A percentile compares a stretch with the other conserved stretches of the same genome.
phyloP scores from a whole-genome alignment of 2,329 filamentous ascomycete species.

The Coleophoma crateriformis region DNA sequence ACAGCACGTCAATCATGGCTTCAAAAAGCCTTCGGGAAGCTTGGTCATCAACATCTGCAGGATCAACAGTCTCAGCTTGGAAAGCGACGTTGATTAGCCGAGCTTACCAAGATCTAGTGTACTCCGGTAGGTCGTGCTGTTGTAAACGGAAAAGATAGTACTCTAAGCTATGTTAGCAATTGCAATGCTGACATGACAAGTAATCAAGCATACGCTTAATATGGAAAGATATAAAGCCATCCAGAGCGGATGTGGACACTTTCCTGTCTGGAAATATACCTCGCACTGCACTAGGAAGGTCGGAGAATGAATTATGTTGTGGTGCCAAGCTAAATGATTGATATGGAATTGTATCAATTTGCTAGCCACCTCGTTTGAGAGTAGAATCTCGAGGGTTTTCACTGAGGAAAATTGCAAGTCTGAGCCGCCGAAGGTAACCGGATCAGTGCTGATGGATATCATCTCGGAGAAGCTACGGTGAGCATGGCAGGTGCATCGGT shows the following conservation, averaged over 20 bases:
- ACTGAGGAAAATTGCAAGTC: neutral
- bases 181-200: conserved; percentile 15
- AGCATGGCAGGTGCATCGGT: no score
- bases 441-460: conserved; percentile 17
- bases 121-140: neutral
- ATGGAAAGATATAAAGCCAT: conserved; percentile 22
- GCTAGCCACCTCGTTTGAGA: conserved; percentile 6
- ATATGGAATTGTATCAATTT: conserved; percentile 21
- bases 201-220: conserved; percentile 19
- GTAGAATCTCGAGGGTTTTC: conserved; percentile 1
- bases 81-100: no score
- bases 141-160: neutral
- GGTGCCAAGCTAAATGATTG: conserved; percentile 21
- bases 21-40: neutral
- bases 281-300: conserved; percentile 20
- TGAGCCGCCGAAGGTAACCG: conserved; percentile 2
- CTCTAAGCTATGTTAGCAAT: neutral
- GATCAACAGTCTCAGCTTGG: no score
- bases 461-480: neutral
- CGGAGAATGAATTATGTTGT: conserved; percentile 19
- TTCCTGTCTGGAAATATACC: conserved; percentile 18
- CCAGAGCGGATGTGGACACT: conserved; percentile 20
- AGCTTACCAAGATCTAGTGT: neutral
- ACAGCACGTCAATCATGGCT: neutral
- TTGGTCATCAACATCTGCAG: neutral